Evolutionary conservation across 192 early-diverging fungal species (phyloP).

Genomic region (Geosiphon pyriformis): DNA sequence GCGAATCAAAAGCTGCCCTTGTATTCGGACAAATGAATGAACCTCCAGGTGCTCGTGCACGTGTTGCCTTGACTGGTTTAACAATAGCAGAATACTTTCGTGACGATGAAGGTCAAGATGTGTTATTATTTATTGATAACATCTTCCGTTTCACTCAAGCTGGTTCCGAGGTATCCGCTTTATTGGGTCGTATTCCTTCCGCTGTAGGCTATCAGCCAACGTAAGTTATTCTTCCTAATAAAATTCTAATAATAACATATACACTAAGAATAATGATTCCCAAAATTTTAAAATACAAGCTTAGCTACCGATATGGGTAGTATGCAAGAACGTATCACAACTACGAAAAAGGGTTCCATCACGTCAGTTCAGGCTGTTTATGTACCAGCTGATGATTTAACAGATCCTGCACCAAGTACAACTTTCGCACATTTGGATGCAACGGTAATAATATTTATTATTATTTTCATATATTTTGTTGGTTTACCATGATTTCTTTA

Average conservation of each 20-base stretch:
- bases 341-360: slow-evolving; percentile 99
- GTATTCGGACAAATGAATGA: slow-evolving; percentile 99
- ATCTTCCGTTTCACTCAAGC: slow-evolving; percentile 99
- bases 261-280: neutral
- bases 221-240: neutral
- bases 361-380: slow-evolving; percentile 98
- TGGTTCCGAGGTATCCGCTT: slow-evolving; percentile 99
- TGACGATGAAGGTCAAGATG: slow-evolving; percentile 99
- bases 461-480: neutral
- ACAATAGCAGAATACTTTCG: slow-evolving; percentile 99
- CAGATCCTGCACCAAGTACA: slow-evolving; percentile 97
- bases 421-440: slow-evolving; percentile 99
- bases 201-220: slow-evolving; percentile 99
- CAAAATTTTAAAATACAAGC: neutral
- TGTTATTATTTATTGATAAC: slow-evolving; percentile 99
- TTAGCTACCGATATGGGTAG: slow-evolving; percentile 98
- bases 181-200: slow-evolving; percentile 98
- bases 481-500: neutral
- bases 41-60: slow-evolving; percentile 96
- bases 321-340: slow-evolving; percentile 99
- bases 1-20: slow-evolving; percentile 89
- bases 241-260: neutral
- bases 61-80: slow-evolving; percentile 94
- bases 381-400: slow-evolving; percentile 99
- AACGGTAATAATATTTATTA: slow-evolving; percentile 41